Evolutionary conservation across 371 early-diverging fungal species (phyloP).

Genomic region (Mortierella sp.): DNA sequence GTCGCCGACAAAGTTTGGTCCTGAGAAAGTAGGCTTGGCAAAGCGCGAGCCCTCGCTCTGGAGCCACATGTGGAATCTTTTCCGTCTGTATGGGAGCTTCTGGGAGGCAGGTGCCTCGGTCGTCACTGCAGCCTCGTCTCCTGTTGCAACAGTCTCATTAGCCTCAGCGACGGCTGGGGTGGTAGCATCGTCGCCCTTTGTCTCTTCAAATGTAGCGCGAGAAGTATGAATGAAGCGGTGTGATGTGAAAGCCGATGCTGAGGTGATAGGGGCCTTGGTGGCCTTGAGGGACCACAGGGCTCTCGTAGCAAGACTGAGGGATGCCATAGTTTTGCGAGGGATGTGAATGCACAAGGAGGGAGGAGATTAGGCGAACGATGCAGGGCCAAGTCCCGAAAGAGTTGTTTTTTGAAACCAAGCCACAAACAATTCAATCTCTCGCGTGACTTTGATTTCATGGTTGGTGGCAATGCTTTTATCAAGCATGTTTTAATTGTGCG

Average conservation of each 20-base stretch:
- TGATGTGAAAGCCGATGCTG: conserved; percentile 14
- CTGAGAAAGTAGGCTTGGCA: conserved; percentile 35
- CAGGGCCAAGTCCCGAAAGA: conserved; percentile 9
- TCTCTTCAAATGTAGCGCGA: conserved; percentile 19
- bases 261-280: conserved; percentile 24
- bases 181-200: conserved; percentile 9
- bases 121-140: conserved; percentile 8
- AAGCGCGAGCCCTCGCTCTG: conserved; percentile 38
- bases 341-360: conserved; percentile 11
- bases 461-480: too few relatives aligned
- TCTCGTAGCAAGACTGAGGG: conserved; percentile 31
- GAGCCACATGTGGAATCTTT: conserved; percentile 51
- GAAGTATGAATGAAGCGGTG: conserved; percentile 42
- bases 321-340: conserved; percentile 28
- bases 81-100: conserved; percentile 50
- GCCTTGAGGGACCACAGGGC: conserved; percentile 44
- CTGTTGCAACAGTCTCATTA: background rate
- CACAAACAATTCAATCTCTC: conserved; percentile 6
- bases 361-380: background rate
- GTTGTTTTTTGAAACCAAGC: conserved; percentile 11
- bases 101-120: conserved; percentile 5
- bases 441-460: background rate
- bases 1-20: conserved; percentile 52
- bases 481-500: background rate
- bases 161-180: background rate